Evolutionary conservation across 192 early-diverging fungal species (phyloP).

Genomic region (Chytriomyces sp.): DNA sequence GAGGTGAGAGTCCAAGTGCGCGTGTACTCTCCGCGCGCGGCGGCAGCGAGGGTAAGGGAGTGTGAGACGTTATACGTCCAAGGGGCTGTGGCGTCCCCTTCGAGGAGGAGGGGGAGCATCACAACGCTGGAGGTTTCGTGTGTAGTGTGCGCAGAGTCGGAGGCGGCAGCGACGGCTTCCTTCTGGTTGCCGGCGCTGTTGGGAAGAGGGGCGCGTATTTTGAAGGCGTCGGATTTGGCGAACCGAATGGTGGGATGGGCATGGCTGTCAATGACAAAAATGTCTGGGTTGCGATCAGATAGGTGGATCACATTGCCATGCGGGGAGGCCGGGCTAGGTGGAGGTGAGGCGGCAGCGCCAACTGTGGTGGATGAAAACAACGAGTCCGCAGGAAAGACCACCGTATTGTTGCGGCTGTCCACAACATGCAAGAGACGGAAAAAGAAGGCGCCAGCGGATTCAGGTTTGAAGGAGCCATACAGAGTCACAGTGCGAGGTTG

Average conservation of each 20-base stretch:
- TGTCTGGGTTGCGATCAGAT: slow-evolving; percentile 12
- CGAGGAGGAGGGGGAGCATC: slow-evolving; percentile 47
- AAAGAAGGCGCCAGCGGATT: slow-evolving; percentile 29
- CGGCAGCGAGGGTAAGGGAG: not conserved
- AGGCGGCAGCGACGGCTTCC: not conserved
- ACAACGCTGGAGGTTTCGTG: too few species aligned
- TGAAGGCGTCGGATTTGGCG: slow-evolving; percentile 33
- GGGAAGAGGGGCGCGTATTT: slow-evolving; percentile 25
- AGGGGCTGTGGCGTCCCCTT: slow-evolving; percentile 48
- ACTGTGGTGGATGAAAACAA: slow-evolving; percentile 4
- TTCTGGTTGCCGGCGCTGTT: not conserved
- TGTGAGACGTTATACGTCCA: slow-evolving; percentile 44
- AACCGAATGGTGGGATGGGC: slow-evolving; percentile 34
- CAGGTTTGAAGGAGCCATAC: slow-evolving; percentile 32
- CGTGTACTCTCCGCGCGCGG: not conserved
- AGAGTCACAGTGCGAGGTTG: slow-evolving; percentile 7
- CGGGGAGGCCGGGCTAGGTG: not conserved
- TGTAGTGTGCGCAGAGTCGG: too few species aligned
- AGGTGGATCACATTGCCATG: not conserved
- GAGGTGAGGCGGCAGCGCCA: not conserved
- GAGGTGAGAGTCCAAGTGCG: not conserved
- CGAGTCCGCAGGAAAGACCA: slow-evolving; percentile 17
- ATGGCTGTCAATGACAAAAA: slow-evolving; percentile 39
- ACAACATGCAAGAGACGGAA: slow-evolving; percentile 36
- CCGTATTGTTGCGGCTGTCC: slow-evolving; percentile 49